Base-by-base conservation (phyloP, 495 filamentous ascomycete genomes). In the Opeltia flavorubescens region DNA sequence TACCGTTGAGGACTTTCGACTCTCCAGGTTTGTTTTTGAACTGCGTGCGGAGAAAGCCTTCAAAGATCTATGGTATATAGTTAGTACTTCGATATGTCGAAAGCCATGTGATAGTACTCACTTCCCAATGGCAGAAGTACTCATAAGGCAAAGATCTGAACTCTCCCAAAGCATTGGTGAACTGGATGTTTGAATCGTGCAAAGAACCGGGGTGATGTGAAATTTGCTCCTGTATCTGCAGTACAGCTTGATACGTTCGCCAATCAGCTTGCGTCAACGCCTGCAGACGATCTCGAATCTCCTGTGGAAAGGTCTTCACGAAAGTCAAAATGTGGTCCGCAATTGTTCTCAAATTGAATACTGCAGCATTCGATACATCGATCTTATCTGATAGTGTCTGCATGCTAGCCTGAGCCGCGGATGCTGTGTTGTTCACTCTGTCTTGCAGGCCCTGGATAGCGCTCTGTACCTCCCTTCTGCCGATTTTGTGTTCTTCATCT, bases 91-190 rank as follows among this genome's bases (percentile, higher is more conserved):
- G 9, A 23, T 6, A n/a, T 27, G 17, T 8, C 5, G 33, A 17
- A 27, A 11, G 11, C 13, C 17, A 26, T 13, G 17, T 7, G 38
- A 21, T 5, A 25, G 11, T 12, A 21, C 28, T 24, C 43, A 58
- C 52, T 43, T 58, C 58, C 55, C 55, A 62, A 39, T 60, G 45
- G 12, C 47, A 46, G 35, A 62, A 61, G 18, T 25, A 57, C 41
- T 58, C 53, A 27, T 53, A 61, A 2, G 47, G 51, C 17, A 61
- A 29, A 20, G 48, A 38, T 27, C 38, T 36, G 7, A 23, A 43
- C 26, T 50, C 34, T 3, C 58, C 56, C 11, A 62, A 44, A 6
- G 50, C 56, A 46, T 62, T 51, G 25, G 50, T 52, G 24, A 62
- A 57, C n/a, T 34, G 26, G 20, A 62, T 62, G 27, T 54, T 58